A percentile compares a stretch with the other conserved stretches of the same genome.
Conservation (phyloP, 768 basidiomycete genomes). For the Leccinum broughii region DNA sequence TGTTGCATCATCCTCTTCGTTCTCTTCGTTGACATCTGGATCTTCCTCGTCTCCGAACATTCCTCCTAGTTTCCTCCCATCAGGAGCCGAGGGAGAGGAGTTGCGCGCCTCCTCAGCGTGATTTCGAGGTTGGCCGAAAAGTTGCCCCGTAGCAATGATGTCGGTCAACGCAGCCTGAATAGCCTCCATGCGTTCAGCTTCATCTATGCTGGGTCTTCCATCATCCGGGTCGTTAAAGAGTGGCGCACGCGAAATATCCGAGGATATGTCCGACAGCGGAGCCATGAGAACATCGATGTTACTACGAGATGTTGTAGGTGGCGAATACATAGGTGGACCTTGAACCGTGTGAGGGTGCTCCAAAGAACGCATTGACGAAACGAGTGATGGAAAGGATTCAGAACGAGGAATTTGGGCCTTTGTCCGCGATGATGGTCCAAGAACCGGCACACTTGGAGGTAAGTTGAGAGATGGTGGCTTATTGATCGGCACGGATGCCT, state of each 20-base stretch:
- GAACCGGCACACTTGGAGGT: conserved; percentile 7
- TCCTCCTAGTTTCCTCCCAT: conserved; percentile 29
- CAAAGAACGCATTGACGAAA: conserved; percentile 10
- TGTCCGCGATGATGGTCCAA: conserved; percentile 8
- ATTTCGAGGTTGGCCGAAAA: conserved; percentile 31
- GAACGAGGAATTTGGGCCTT: conserved; percentile 31
- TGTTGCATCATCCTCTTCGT: conserved; percentile 41
- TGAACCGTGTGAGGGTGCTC: conserved; percentile 22
- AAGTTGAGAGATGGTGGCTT: conserved; percentile 12
- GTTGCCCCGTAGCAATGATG: conserved; percentile 86
- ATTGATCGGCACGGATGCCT: neutral
- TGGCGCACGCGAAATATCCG: conserved; percentile 64
- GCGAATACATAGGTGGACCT: conserved; percentile 16
- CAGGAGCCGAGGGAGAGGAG: conserved; percentile 8
- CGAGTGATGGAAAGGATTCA: conserved; percentile 39
- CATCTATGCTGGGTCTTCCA: conserved; percentile 47
- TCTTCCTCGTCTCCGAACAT: conserved; percentile 41
- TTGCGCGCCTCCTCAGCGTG: conserved; percentile 9
- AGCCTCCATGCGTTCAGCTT: conserved; percentile 89
- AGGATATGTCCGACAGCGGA: conserved; percentile 50
- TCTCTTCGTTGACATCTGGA: conserved; percentile 43
- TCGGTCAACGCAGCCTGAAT: conserved; percentile 95
- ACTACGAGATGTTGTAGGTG: conserved; percentile 30
- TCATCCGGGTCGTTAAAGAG: conserved; percentile 84
- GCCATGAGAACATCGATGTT: conserved; percentile 87